Percentiles rank a stretch among this genome's conserved stretches.
phyloP scores from a whole-genome alignment of 352 stramenopile genomes.

The Lagenidium sp. region DNA sequence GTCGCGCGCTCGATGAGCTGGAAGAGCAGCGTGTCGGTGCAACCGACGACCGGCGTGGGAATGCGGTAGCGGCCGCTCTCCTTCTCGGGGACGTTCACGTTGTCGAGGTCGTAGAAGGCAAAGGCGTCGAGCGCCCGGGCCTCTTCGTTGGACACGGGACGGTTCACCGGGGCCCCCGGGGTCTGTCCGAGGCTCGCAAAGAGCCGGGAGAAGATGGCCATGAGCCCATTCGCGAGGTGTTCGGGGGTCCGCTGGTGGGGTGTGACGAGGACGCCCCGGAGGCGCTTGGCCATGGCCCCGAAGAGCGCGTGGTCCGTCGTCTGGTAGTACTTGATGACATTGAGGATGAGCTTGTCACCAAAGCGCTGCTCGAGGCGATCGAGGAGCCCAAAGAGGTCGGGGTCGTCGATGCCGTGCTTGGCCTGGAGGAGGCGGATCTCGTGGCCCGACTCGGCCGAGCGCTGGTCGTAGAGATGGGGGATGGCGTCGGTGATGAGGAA shows the following conservation, averaged over 20 bases:
- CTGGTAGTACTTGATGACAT: slow-evolving; percentile 59
- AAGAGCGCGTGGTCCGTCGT: slow-evolving; percentile 40
- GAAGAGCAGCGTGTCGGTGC: slow-evolving; percentile 42
- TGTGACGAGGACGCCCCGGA: slow-evolving; percentile 51
- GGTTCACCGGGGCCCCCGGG: slow-evolving; percentile 1
- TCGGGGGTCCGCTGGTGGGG: slow-evolving; percentile 22
- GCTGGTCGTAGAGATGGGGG: slow-evolving; percentile 30
- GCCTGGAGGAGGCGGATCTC: slow-evolving; percentile 34
- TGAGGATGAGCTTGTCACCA: slow-evolving; percentile 41
- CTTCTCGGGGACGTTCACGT: slow-evolving; percentile 16
- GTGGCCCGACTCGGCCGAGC: slow-evolving; percentile 24
- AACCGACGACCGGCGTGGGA: slow-evolving; percentile 17
- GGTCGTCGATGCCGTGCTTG: slow-evolving; percentile 32
- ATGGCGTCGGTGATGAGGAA: slow-evolving; percentile 62
- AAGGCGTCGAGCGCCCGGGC: slow-evolving; percentile 24
- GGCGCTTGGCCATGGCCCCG: slow-evolving; percentile 42
- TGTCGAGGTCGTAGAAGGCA: slow-evolving; percentile 40
- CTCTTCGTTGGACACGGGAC: slow-evolving; percentile 1
- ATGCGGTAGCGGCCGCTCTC: slow-evolving; percentile 26
- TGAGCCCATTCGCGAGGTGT: slow-evolving; percentile 28
- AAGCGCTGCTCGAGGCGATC: slow-evolving; percentile 38
- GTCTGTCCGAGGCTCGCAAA: slow-evolving; percentile 23
- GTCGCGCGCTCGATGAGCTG: slow-evolving; percentile 48
- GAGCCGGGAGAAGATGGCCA: slow-evolving; percentile 48
- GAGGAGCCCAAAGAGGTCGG: slow-evolving; percentile 47